Conservation (phyloP, 371 early-diverging fungal genomes). For the Smittium culicis region DNA sequence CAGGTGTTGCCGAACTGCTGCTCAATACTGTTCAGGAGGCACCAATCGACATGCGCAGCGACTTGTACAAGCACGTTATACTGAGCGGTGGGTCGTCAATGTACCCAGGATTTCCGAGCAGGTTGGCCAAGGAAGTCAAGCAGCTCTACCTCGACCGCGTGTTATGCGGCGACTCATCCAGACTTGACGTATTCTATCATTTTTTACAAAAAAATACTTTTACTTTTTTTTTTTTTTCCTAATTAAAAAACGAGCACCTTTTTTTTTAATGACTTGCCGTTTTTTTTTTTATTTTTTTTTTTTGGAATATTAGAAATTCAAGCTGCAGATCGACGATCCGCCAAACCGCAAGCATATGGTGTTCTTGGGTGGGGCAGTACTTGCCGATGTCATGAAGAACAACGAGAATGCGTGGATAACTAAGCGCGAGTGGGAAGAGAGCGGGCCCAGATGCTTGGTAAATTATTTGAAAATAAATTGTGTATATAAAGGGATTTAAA, state of each 20-base stretch:
- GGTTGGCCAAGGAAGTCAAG: conserved; percentile 94
- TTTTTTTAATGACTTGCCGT: too few species aligned
- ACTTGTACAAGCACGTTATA: conserved; percentile 91
- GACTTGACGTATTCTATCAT: too few species aligned
- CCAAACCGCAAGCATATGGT: conserved; percentile 97
- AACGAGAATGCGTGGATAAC: conserved; percentile 86
- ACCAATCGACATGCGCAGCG: conserved; percentile 82
- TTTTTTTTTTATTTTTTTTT: too few species aligned
- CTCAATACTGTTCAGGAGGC: conserved; percentile 82
- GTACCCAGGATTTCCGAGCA: conserved; percentile 92
- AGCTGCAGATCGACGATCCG: conserved; percentile 92
- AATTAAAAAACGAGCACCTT: too few species aligned
- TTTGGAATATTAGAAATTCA: conserved; percentile 90
- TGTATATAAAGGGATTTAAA: not conserved
- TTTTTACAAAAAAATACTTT: too few species aligned
- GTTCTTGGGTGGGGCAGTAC: conserved; percentile 92
- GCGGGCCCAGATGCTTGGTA: conserved; percentile 64
- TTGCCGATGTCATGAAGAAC: conserved; percentile 91
- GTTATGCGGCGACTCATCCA: too few species aligned
- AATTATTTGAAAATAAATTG: conserved; percentile 14
- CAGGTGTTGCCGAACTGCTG: conserved; percentile 87
- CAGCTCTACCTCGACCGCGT: too few species aligned
- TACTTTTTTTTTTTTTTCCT: too few species aligned
- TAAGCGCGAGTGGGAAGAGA: conserved; percentile 86
- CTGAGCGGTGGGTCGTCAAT: conserved; percentile 95